These are phyloP conservation scores for Phyllosticta capitalensis DNA, from an alignment of 2,329 filamentous ascomycete genomes.

Conservation along the genomic window DNA sequence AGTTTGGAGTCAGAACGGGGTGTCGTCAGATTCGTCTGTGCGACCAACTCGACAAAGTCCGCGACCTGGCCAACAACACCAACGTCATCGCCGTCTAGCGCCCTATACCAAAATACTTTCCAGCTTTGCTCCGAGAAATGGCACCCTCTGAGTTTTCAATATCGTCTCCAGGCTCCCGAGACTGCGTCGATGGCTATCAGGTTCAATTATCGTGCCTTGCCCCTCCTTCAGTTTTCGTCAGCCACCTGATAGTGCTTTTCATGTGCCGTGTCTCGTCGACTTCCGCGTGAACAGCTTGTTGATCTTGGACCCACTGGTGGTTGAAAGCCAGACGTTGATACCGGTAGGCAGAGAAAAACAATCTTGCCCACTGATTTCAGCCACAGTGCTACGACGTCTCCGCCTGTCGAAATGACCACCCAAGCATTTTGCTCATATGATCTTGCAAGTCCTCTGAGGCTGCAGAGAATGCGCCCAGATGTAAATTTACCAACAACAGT, in stretches of 20 bases:
- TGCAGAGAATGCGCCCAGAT: neutral
- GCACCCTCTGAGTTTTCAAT: neutral
- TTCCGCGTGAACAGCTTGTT: neutral
- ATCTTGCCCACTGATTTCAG: neutral
- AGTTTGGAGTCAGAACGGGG: neutral
- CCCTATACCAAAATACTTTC: neutral
- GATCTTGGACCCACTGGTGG: neutral
- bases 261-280: neutral
- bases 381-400: neutral
- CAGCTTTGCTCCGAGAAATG: neutral
- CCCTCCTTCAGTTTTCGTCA: neutral
- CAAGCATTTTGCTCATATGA: neutral
- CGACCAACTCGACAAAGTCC: neutral
- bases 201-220: neutral
- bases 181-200: neutral
- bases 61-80: neutral
- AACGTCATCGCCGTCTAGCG: neutral
- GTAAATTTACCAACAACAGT: neutral
- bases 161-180: neutral
- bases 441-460: neutral
- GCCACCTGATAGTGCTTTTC: neutral
- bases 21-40: neutral
- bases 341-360: neutral
- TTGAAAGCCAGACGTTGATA: neutral
- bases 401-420: neutral